Base-by-base conservation (phyloP, 305 asterid species). In the Rubia peregrina region DNA sequence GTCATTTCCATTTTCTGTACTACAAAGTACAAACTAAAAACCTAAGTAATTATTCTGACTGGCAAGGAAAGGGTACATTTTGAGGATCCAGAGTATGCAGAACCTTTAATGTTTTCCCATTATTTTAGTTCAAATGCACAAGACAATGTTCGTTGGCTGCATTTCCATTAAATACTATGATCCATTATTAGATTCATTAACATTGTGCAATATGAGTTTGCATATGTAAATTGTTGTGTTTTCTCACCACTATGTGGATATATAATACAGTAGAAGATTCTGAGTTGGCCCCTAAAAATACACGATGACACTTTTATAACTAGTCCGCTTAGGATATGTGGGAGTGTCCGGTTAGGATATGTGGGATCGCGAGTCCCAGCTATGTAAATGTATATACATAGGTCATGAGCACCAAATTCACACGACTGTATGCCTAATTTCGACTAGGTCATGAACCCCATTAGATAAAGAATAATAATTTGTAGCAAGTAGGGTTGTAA, bases 1-100 rank as follows among this genome's bases (percentile, higher is more conserved):
- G 9, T 24, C 60, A 66, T 17, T 57, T 22, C 4, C 16, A 1
- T 51, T 44, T 11, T 24, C 36, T 30, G 30, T 67, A 42, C n/a
- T 12, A 48, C n/a, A 12, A 48, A 12, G 55, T 21, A 30, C 22
- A 48, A 67, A 26, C 26, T 19, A 22, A 8, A 1, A 14, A n/a
- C 26, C 14, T 48, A 67, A 8, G 57, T 51, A 16, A 51, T 16
- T 51, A 48, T 26, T 12, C 36, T 67, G 71, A 16, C 57, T 13
- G 30, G 51, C 21, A 46, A 24, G 26, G 53, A 14, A 44, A 67
- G 71, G 22, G 21, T 22, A 42, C 70, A 67, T 66, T 67, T 67
- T 16, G 46, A n/a, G 13, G 42, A 67, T 24, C 59, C 53, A 66
- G 24, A 48, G 12, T 33, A 10, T 26, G 36, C 61, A 46, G 40